Evolutionary conservation across 352 stramenopile genomes (phyloP).

Genomic region (Pythium apleroticum): DNA sequence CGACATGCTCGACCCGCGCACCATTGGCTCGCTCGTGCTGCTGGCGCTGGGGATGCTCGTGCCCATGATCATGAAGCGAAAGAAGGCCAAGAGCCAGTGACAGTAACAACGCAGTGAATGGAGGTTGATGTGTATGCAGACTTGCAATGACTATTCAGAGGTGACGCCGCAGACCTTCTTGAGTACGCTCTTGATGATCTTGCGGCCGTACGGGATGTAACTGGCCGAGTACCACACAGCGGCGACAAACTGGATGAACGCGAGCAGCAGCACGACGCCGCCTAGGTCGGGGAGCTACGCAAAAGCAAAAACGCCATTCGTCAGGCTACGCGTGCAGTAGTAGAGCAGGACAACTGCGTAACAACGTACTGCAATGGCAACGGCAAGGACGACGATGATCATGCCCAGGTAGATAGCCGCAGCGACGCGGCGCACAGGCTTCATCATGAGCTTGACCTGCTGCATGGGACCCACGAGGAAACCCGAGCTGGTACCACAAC

Average conservation of each 20-base stretch:
- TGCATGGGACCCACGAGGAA: constrained; percentile 81
- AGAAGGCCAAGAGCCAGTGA: constrained; percentile 22
- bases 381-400: constrained; percentile 71
- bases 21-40: constrained; percentile 56
- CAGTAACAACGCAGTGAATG: not conserved
- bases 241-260: constrained; percentile 72
- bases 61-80: constrained; percentile 55
- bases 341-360: not conserved
- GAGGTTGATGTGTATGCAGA: not conserved
- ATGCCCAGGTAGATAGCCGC: constrained; percentile 74
- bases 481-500: constrained; percentile 44
- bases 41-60: constrained; percentile 69
- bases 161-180: constrained; percentile 59
- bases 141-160: constrained; percentile 16
- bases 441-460: constrained; percentile 88
- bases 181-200: constrained; percentile 66
- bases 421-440: constrained; percentile 71
- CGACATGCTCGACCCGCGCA: constrained; percentile 61
- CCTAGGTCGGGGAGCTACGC: constrained; percentile 62
- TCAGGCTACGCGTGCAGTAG: not conserved
- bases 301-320: not conserved
- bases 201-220: constrained; percentile 83
- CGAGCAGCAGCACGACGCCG: constrained; percentile 73
- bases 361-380: constrained; percentile 61
- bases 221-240: constrained; percentile 85